Conservation (phyloP, 1,139 yeast species). For the Candida neerlandica region DNA sequence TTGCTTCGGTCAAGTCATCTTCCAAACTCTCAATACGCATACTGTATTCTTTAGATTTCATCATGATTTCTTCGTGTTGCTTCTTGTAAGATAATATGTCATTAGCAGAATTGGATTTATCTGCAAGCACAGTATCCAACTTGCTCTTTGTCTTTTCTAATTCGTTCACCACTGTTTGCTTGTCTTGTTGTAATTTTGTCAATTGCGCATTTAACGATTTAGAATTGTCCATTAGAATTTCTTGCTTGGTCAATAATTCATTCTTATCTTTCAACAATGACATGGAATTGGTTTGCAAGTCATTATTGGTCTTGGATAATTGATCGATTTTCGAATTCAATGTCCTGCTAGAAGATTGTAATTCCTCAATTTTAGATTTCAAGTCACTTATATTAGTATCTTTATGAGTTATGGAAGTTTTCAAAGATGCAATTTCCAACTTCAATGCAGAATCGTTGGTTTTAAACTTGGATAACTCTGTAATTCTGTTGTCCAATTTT, state of each 20-base stretch:
- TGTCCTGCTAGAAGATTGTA: conserved; percentile 39
- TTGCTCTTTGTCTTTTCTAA: conserved; percentile 54
- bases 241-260: conserved; percentile 41
- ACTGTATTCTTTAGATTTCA: conserved; percentile 67
- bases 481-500: conserved; percentile 30
- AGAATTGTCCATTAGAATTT: conserved; percentile 38
- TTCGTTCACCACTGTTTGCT: conserved; percentile 53
- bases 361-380: conserved; percentile 37
- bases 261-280: conserved; percentile 39
- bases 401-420: conserved; percentile 44
- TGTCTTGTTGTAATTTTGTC: conserved; percentile 49
- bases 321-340: conserved; percentile 44
- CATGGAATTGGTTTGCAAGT: conserved; percentile 40
- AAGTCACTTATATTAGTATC: conserved; percentile 52
- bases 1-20: conserved; percentile 77
- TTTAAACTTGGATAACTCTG: conserved; percentile 35
- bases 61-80: conserved; percentile 76
- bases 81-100: conserved; percentile 63
- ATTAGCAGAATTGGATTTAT: conserved; percentile 51
- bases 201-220: conserved; percentile 36
- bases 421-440: conserved; percentile 43
- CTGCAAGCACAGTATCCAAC: conserved; percentile 48
- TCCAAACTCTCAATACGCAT: conserved; percentile 67
- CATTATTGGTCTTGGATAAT: conserved; percentile 45
- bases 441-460: conserved; percentile 44